Base-by-base conservation (phyloP, 2,329 filamentous ascomycete genomes). In the Exophiala xenobiotica region DNA sequence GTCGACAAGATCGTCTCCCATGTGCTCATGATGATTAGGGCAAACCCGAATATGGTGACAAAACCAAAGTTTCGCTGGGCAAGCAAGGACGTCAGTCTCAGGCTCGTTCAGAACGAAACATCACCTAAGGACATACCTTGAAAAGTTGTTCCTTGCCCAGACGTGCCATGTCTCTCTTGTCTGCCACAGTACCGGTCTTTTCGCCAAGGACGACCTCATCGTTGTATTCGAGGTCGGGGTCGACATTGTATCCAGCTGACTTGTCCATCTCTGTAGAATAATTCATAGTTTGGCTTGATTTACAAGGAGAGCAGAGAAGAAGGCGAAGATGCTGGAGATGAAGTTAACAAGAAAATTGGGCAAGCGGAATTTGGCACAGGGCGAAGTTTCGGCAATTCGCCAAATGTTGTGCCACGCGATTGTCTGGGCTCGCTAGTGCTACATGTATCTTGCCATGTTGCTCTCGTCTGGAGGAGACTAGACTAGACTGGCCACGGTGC, bases 31-130 rank as follows among this genome's bases (percentile, higher is more conserved):
- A 73, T 55, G 16, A 70, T 73, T 40, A 70, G 71, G 12, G 66
- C 69, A 54, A 75, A 75, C 9, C 72, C 73, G 19, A 75, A 61
- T 41, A 75, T 74, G 0, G 72, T 73, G 33, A 74, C 59, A 49
- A 73, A 74, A 23, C 66, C 64, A 62, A 75, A 76, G 47, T 74
- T 74, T 57, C 72, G 64, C 72, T 74, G 48, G n/a, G n/a, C 27
- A 24, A 31, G 52, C 33, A 33, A 46, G 16, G 24, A 38, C 18
- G 27, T 16, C 3, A 18, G 26, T 33, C 6, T 33, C 23, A 26
- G 40, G 11, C 33, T 19, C 20, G 5, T 20, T 43, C 16, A 9
- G 4, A 14, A 16, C 33, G 22, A 33, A 38, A 16, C 7, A 6
- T 6, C n/a, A 16, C 9, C 6, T 14, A 22, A 31, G 20, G 4